Percentiles rank a stretch among this genome's conserved stretches.
Evolutionary conservation across 768 basidiomycete species (phyloP).

Genomic region (Pisolithus sp.): DNA sequence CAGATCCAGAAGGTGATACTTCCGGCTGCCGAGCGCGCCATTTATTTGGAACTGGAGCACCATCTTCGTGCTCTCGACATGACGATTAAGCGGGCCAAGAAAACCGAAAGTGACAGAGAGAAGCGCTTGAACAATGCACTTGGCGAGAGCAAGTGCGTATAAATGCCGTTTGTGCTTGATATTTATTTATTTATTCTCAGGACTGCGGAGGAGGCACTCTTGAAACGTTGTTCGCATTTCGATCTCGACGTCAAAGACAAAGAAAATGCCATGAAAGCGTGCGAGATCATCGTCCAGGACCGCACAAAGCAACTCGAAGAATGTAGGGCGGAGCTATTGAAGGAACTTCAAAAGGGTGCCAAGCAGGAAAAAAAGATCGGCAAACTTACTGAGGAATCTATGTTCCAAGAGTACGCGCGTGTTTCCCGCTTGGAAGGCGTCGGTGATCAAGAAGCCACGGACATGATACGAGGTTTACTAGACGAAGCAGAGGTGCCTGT

Average conservation of each 20-base stretch:
- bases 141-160: slow-evolving; percentile 73
- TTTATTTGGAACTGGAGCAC: slow-evolving; percentile 92
- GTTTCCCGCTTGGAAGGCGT: slow-evolving; percentile 58
- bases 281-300: slow-evolving; percentile 84
- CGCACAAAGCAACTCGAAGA: slow-evolving; percentile 73
- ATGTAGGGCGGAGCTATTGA: slow-evolving; percentile 67
- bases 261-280: slow-evolving; percentile 83
- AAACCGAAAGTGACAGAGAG: slow-evolving; percentile 73
- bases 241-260: slow-evolving; percentile 61
- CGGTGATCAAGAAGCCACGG: slow-evolving; percentile 72
- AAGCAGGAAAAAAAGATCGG: slow-evolving; percentile 65
- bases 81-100: slow-evolving; percentile 62
- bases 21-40: slow-evolving; percentile 89
- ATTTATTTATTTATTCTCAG: slow-evolving; percentile 31
- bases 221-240: slow-evolving; percentile 95
- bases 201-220: slow-evolving; percentile 84
- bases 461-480: slow-evolving; percentile 52
- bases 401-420: slow-evolving; percentile 74
- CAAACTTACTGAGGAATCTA: slow-evolving; percentile 58
- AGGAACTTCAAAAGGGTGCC: slow-evolving; percentile 59
- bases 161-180: neutral
- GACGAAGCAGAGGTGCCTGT: slow-evolving; percentile 50
- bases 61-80: slow-evolving; percentile 88
- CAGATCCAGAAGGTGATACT: slow-evolving; percentile 61
- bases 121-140: slow-evolving; percentile 81